Conservation (phyloP, 2,329 filamentous ascomycete species). For the Ambrosiella xylebori region DNA sequence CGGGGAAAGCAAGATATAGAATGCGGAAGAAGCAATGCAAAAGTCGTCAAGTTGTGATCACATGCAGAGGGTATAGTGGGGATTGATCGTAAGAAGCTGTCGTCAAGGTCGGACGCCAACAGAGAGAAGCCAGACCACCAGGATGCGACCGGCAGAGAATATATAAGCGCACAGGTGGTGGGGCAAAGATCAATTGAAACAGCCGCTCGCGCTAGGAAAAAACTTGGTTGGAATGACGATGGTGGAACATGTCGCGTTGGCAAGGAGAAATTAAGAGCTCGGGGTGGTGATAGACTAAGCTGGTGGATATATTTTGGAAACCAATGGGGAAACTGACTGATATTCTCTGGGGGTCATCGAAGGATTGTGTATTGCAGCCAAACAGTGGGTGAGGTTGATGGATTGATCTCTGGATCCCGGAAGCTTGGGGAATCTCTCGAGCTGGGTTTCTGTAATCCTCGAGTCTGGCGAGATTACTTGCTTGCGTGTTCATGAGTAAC, state of each 20-base stretch:
- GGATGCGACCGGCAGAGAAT: not conserved
- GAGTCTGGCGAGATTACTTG: not conserved
- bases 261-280: not conserved
- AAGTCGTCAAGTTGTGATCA: not conserved
- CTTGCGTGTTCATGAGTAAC: no score
- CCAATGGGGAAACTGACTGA: not conserved
- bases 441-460: not conserved
- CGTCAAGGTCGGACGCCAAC: not conserved
- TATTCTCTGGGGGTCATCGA: not conserved
- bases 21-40: no score
- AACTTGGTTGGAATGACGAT: not conserved
- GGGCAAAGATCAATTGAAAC: not conserved
- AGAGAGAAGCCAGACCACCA: not conserved
- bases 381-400: not conserved
- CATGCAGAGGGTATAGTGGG: not conserved
- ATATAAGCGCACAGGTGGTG: not conserved
- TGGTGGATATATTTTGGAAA: not conserved
- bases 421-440: not conserved
- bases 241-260: not conserved
- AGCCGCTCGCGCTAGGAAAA: not conserved
- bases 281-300: not conserved
- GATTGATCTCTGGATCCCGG: not conserved
- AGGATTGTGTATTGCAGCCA: not conserved
- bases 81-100: not conserved
- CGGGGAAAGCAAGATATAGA: no score